Conservation (phyloP, 306 rosid species). For the Vicia villosa region DNA sequence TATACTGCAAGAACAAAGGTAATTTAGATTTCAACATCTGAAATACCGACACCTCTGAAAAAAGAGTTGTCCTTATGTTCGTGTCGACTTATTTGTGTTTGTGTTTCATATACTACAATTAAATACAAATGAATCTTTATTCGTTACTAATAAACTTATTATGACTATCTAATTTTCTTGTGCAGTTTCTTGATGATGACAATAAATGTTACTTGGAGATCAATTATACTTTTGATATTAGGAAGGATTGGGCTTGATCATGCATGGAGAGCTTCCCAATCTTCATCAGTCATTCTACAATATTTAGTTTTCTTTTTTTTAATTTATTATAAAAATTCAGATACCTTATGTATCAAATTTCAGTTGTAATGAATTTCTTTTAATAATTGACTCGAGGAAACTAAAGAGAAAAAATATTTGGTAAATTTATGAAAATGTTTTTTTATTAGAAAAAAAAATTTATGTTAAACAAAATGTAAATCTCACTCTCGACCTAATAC, state of each 20-base stretch:
- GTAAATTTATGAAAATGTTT: background rate
- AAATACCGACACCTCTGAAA: too few species aligned
- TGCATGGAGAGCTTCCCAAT: slow-evolving; percentile 25
- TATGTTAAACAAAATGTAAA: too few species aligned
- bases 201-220: slow-evolving; percentile 80
- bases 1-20: slow-evolving; percentile 89
- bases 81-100: too few species aligned
- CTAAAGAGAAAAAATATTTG: background rate
- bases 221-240: slow-evolving; percentile 72
- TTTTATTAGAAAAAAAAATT: too few species aligned
- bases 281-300: slow-evolving; percentile 34
- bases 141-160: too few species aligned
- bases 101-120: background rate
- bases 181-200: slow-evolving; percentile 81
- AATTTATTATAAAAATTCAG: slow-evolving; percentile 20
- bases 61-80: too few species aligned
- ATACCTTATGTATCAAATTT: slow-evolving; percentile 1
- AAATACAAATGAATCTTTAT: background rate
- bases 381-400: slow-evolving; percentile 10
- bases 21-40: too few species aligned
- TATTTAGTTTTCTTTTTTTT: slow-evolving; percentile 6
- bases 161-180: background rate
- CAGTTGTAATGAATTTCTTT: slow-evolving; percentile 7
- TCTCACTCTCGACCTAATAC: too few species aligned
- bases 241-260: slow-evolving; percentile 64